Evolutionary conservation across 129 eudicot species (phyloP).

Genomic region (Flaveria brownii): DNA sequence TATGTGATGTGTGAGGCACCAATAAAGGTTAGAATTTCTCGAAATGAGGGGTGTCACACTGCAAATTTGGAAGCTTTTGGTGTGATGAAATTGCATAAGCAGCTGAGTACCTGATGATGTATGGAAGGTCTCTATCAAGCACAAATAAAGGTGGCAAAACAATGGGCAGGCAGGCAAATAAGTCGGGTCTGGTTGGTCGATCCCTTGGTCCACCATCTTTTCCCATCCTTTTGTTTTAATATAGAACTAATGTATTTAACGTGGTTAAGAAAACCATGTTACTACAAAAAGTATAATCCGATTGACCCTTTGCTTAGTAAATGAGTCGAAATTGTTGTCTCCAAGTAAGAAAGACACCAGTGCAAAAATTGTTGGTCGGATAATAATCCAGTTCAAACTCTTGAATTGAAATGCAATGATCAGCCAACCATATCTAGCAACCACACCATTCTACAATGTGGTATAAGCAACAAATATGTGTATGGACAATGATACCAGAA

Average conservation of each 20-base stretch:
- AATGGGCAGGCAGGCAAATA: neutral
- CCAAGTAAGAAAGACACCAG: neutral
- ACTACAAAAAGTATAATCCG: neutral
- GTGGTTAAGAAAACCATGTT: neutral
- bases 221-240: too few relatives aligned
- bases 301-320: neutral
- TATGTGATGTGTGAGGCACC: constrained; percentile 2
- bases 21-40: neutral
- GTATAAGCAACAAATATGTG: neutral
- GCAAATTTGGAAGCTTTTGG: neutral
- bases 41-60: neutral
- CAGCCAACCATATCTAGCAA: neutral
- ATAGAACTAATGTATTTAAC: neutral
- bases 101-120: neutral
- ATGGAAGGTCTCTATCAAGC: neutral
- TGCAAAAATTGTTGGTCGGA: neutral
- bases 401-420: neutral
- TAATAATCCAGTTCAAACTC: neutral
- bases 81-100: neutral
- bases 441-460: neutral
- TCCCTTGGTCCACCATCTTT: neutral
- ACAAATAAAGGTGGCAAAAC: neutral
- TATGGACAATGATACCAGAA: neutral
- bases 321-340: neutral
- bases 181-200: neutral